Conservation (phyloP, 148 eudicot genomes). For the Rhododendron simsii region DNA sequence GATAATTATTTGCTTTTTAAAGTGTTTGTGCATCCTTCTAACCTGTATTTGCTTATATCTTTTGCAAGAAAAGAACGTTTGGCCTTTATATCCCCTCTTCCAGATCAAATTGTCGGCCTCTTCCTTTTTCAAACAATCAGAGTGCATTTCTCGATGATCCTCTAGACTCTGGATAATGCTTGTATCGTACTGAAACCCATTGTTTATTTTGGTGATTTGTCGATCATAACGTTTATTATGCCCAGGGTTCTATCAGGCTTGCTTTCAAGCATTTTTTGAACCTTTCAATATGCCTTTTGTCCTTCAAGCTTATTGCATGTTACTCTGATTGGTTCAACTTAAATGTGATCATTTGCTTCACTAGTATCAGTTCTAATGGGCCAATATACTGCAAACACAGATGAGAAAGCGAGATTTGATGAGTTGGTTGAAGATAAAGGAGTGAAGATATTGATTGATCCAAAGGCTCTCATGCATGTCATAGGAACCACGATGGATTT, state of each 20-base stretch:
- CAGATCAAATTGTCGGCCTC: neutral
- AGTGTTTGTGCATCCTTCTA: neutral
- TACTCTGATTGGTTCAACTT: neutral
- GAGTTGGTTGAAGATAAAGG: conserved; percentile 95
- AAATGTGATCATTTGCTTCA: neutral
- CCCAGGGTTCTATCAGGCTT: neutral
- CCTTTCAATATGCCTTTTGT: neutral
- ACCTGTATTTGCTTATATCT: neutral
- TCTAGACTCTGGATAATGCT: neutral
- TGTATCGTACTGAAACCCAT: neutral
- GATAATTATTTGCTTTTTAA: neutral
- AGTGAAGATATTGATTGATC: conserved; percentile 90
- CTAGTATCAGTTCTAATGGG: neutral
- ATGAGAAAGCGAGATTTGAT: conserved; percentile 94
- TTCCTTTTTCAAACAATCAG: neutral
- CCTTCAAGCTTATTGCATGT: neutral
- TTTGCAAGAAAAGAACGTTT: neutral
- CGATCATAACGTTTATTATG: neutral
- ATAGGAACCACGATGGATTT: conserved; percentile 97
- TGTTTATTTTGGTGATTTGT: neutral
- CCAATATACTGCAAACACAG: conserved; percentile 25
- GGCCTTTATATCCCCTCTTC: neutral
- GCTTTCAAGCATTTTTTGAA: neutral
- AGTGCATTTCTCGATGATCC: neutral
- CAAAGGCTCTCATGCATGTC: conserved; percentile 97